Evolutionary conservation across 2,329 filamentous ascomycete species (phyloP).

Genomic region (Diplodia corticola): DNA sequence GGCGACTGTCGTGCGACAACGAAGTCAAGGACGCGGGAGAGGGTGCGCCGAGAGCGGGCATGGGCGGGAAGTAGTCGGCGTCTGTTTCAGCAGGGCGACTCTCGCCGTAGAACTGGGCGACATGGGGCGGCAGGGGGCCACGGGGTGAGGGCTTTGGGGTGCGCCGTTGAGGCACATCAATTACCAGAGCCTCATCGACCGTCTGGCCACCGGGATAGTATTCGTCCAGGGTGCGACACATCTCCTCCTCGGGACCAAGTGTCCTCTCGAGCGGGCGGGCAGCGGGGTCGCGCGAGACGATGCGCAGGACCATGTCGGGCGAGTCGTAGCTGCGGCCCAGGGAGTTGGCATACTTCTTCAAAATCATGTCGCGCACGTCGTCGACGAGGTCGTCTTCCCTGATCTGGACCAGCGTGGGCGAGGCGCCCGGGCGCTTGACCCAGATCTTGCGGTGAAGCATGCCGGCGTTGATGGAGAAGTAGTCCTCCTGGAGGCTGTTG

Average conservation of each 20-base stretch:
- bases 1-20: conserved; percentile 39
- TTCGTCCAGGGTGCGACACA: conserved; percentile 73
- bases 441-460: conserved; percentile 76
- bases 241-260: conserved; percentile 82
- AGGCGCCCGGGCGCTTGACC: conserved; percentile 85
- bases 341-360: conserved; percentile 92
- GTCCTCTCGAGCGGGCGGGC: conserved; percentile 60
- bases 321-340: conserved; percentile 86
- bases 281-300: conserved; percentile 65
- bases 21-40: conserved; percentile 42
- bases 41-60: conserved; percentile 45
- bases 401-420: conserved; percentile 82
- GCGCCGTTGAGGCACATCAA: conserved; percentile 76
- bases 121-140: conserved; percentile 38
- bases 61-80: conserved; percentile 81
- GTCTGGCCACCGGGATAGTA: conserved; percentile 86
- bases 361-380: conserved; percentile 87
- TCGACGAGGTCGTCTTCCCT: conserved; percentile 89
- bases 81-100: conserved; percentile 66
- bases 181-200: conserved; percentile 85
- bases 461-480: conserved; percentile 39
- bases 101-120: conserved; percentile 59
- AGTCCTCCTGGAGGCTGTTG: conserved; percentile 37
- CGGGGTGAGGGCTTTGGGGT: conserved; percentile 81
- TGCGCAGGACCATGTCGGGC: conserved; percentile 80